Percentiles rank a stretch among this genome's conserved stretches.
phyloP scores from a whole-genome alignment of 306 rosid genomes.

The Argentina anserina region DNA sequence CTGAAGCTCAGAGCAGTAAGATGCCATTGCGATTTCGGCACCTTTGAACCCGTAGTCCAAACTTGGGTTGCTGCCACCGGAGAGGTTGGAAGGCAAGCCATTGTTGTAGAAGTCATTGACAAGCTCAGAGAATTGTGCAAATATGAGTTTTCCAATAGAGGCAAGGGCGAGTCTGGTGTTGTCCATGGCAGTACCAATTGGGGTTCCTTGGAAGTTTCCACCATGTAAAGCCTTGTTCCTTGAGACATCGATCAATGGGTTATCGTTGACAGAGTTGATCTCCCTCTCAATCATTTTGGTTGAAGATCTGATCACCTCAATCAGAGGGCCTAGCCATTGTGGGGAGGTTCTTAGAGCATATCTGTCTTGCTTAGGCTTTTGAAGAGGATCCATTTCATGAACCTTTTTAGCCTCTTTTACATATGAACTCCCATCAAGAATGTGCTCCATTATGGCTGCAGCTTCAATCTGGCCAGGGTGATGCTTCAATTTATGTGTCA shows the following conservation, averaged over 20 bases:
- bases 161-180: conserved; percentile 80
- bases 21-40: conserved; percentile 91
- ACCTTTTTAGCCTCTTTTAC: conserved; percentile 62
- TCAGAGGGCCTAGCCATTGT: conserved; percentile 91
- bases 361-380: conserved; percentile 87
- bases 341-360: conserved; percentile 92
- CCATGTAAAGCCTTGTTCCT: conserved; percentile 89
- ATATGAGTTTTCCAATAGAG: conserved; percentile 75
- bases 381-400: conserved; percentile 79
- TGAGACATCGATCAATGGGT: conserved; percentile 85
- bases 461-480: conserved; percentile 99
- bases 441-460: conserved; percentile 95
- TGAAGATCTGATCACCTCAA: conserved; percentile 74
- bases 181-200: conserved; percentile 96
- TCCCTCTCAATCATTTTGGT: conserved; percentile 92
- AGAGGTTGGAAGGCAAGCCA: conserved; percentile 80
- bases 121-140: conserved; percentile 94
- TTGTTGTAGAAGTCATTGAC: conserved; percentile 85
- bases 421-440: conserved; percentile 73
- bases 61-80: conserved; percentile 69
- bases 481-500: conserved; percentile 82
- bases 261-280: conserved; percentile 89
- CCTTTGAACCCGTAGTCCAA: conserved; percentile 94
- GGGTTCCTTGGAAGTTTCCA: conserved; percentile 92
- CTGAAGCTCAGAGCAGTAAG: conserved; percentile 90